Percentiles rank a stretch among this genome's conserved stretches.
Conservation (phyloP, 2,329 filamentous ascomycete genomes). For the Peltaster fructicola region DNA sequence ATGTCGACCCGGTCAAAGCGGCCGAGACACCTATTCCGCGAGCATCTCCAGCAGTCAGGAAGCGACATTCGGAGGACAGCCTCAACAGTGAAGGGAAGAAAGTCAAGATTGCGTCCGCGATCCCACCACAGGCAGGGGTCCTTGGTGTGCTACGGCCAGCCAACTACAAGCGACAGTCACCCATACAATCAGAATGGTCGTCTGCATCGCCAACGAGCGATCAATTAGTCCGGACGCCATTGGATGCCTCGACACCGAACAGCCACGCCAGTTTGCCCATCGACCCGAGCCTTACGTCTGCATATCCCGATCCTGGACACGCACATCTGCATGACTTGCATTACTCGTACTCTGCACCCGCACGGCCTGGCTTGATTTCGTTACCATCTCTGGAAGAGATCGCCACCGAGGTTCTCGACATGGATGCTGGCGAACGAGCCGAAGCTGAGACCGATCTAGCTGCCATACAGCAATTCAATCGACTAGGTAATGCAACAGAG, state of each 20-base stretch:
- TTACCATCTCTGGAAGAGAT: slow-evolving; percentile 20
- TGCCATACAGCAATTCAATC: slow-evolving; percentile 4
- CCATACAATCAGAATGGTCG: neutral
- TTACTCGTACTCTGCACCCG: slow-evolving; percentile 10
- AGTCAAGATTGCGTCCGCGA: slow-evolving; percentile 4
- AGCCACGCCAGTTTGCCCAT: slow-evolving; percentile 6
- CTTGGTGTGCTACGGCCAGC: slow-evolving; percentile 4
- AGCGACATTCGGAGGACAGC: slow-evolving; percentile 27
- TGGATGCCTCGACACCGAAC: slow-evolving; percentile 1
- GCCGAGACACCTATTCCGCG: slow-evolving; percentile 43
- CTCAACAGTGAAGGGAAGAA: slow-evolving; percentile 12
- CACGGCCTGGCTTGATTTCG: slow-evolving; percentile 10
- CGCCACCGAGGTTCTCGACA: slow-evolving; percentile 19
- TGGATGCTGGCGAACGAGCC: slow-evolving; percentile 9
- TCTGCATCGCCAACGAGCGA: neutral
- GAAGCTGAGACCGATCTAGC: slow-evolving; percentile 4
- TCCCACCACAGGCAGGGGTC: slow-evolving; percentile 5
- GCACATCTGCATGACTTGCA: too few species aligned
- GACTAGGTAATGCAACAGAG: slow-evolving; percentile 1
- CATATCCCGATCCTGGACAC: slow-evolving; percentile 10
- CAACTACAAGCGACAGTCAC: slow-evolving; percentile 2
- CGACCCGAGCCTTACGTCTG: slow-evolving; percentile 10
- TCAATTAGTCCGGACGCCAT: slow-evolving; percentile 2
- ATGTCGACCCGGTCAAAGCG: slow-evolving; percentile 45
- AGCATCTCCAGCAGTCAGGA: slow-evolving; percentile 37